Base-by-base conservation (phyloP, 2,329 filamentous ascomycete genomes). In the Cadophora gregata region DNA sequence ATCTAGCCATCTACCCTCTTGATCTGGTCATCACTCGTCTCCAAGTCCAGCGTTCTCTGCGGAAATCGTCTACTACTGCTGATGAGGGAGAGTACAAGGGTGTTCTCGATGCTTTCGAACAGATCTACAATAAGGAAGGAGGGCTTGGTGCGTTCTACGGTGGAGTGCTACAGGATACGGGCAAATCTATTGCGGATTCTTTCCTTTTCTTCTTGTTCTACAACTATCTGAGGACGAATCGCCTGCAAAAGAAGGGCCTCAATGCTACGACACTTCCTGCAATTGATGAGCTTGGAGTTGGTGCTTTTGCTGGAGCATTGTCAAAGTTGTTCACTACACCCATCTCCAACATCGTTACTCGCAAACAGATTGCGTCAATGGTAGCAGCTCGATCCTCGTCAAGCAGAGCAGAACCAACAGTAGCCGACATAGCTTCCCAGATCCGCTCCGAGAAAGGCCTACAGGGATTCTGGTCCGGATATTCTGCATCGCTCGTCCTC, bases 131-230 rank as follows among this genome's bases (percentile, higher is more conserved):
- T 38, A 82, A 85, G 36, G 91, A 93, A 33, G 88, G 91, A n/a
- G 88, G 91, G 3, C 71, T 89, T 21, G 76, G 77, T 61, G 91
- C 90, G 0, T 89, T 97, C 71, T 97, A 91, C 75, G 84, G 82
- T 27, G 90, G 90, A 29, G 77, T 91, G 1, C 79, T 83, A 7
- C 83, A 86, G 42, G 90, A 92, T 74, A 86, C 90, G 12, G 83
- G 81, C 73, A 93, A 91, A 77, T 88, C 87, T 27, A 83, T 89
- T 25, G 84, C 87, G 33, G 93, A 96, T 80, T 92, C 90, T 65
- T 95, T 96, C 76, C 83, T 96, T 61, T 96, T 96, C 82, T 96
- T 96, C 80, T 84, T 95, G 21, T 90, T 92, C 66, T 96, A 97
- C 79, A 91, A 84, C 69, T 81, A 80, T 72, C 75, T 82, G 64